Evolutionary conservation across 176 grass and related monocot species (phyloP), one percentile per base, ranked within the genome.

Genomic region (Oropetium thomaeum): DNA sequence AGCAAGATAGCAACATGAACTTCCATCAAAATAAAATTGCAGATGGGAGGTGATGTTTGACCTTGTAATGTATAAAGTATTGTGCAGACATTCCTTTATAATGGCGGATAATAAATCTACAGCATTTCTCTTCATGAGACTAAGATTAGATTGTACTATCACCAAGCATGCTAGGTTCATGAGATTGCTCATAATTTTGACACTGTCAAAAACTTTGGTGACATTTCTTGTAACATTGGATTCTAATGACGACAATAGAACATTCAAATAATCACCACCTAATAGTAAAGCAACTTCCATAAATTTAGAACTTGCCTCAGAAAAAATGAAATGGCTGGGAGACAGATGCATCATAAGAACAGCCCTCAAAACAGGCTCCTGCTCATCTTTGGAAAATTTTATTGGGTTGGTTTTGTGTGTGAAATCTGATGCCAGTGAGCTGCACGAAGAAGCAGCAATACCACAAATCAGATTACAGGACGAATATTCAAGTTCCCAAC

Each of bases 321-420:
- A 82, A 7, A 71, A 75, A 69, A 98, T 76, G 39, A 86, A 98
- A 44, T 88, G 76, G 82, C 79, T 92, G 7, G 91, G 86, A 44
- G 91, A 93, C 60, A 89, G 67, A 42, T 92, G 82, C 91, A 98
- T 93, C 78, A 98, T 85, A 28, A 94, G 70, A 89, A 97, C 90
- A 47, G 88, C 86, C 77, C 91, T 90, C 62, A 81, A 91, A 53
- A 86, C 81, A 0, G 95, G 88, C 67, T 92, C 86, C 39, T 85
- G 75, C 35, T 89, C 83, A 77, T 83, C 65, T 43, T 37, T 85
- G 59, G 69, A 85, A 0, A 78, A 88, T 77, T 82, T 84, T 5
- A 79, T 45, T 47, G 81, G 72, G 59, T 34, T 85, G 27, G 57
- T 84, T 73, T 69, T 92, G n/a, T 43, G 79, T 60, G 85, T 61